Evolutionary conservation across 768 basidiomycete species (phyloP), one percentile per base, ranked within the genome.

Genomic region (Agaricus blazei): DNA sequence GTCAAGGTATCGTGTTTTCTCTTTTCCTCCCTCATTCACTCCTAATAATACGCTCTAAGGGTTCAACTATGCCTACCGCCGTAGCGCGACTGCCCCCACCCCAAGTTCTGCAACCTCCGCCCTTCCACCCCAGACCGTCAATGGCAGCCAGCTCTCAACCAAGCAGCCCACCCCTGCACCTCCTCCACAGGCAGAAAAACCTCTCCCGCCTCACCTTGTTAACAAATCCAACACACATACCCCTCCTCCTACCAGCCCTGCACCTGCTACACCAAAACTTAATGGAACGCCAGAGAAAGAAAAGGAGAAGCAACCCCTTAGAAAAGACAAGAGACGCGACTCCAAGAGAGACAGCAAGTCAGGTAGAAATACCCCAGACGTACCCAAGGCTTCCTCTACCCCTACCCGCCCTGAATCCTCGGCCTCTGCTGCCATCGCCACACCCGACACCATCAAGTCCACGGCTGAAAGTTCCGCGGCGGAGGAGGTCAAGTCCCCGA

Each of bases 51-150:
- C 56, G 51, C 27, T 42, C 23, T 36, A 48, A 94, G 93, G 95
- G 34, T 95, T 98, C 77, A 97, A 98, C 73, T 99, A 93, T 61
- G 91, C 91, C 1, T 96, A 96, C 69, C 86, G 94, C 57, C 85
- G 88, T 53, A 84, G 84, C 4, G 81, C 85, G 31, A 81, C 84
- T 23, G 70, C 73, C 2, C 77, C 80, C 19, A 88, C 85, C 0
- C 84, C 87, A 3, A 81, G 73, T 62, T 80, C 85, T 5, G 68
- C 77, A 5, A 75, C 77, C 1, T 78, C 82, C 12, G 69, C 79
- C 4, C 73, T 86, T 19, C 83, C 74, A 4, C 40, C 69, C 57
- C 41, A 67, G 2, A 72, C 69, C 51, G 68, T 67, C 59, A 69
- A 71, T 57, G 66, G 67, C 34, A 73, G 68, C 59, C 67, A 72